These are phyloP conservation scores for Calamus simplicifolius DNA, from an alignment of 176 grass and related monocot species.

Conservation along the genomic window DNA sequence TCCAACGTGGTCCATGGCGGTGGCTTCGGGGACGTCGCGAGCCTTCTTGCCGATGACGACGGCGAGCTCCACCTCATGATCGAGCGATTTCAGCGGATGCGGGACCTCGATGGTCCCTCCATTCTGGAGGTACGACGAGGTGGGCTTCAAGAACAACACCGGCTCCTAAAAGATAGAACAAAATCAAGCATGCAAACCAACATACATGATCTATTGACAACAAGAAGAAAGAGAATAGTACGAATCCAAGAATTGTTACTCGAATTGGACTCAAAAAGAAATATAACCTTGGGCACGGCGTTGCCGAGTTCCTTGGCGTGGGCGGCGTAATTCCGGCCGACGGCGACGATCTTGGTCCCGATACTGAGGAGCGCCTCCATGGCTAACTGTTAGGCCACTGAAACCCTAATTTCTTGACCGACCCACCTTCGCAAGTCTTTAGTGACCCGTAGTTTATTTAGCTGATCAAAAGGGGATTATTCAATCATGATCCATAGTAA, in stretches of 20 bases:
- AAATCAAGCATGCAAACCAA: background rate
- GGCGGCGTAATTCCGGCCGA: slow-evolving; percentile 66
- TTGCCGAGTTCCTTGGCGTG: slow-evolving; percentile 90
- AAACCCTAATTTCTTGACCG: too few relatives aligned
- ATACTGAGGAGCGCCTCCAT: slow-evolving; percentile 48
- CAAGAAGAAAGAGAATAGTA: background rate
- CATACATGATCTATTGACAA: background rate
- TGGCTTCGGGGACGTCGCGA: slow-evolving; percentile 46
- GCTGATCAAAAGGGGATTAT: too few relatives aligned
- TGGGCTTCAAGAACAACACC: slow-evolving; percentile 88
- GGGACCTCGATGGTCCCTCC: slow-evolving; percentile 73
- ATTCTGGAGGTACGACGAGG: slow-evolving; percentile 80
- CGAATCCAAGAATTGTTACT: background rate
- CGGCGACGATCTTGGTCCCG: slow-evolving; percentile 83
- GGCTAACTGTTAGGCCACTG: background rate
- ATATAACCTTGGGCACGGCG: slow-evolving; percentile 72
- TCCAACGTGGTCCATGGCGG: slow-evolving; percentile 91
- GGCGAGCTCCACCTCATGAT: slow-evolving; percentile 96
- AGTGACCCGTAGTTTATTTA: too few relatives aligned
- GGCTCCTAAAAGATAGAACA: slow-evolving; percentile 43
- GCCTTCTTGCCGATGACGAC: slow-evolving; percentile 68
- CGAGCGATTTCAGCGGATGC: slow-evolving; percentile 66
- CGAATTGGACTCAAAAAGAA: background rate
- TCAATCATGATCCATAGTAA: too few relatives aligned
- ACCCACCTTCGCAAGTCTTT: too few relatives aligned